Evolutionary conservation across 768 basidiomycete genomes (phyloP), one percentile per base, ranked within the genome.

Genomic region (Podaxis sp.): DNA sequence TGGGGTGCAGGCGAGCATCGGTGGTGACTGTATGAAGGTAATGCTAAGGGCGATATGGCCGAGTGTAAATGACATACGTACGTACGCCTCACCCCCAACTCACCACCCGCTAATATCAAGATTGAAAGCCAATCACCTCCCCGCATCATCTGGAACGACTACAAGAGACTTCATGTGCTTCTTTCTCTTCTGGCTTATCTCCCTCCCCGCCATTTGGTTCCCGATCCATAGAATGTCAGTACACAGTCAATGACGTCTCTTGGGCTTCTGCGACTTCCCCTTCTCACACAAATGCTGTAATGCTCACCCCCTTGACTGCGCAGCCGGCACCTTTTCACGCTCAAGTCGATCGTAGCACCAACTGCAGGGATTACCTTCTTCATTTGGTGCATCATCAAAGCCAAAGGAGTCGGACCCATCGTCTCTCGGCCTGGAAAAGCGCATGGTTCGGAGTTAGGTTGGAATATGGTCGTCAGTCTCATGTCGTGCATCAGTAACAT

Each of bases 121-220:
- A 51, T 19, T 7, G 29, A 49, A 63, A 90, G 86, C 84, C 25
- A 93, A 93, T 77, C 78, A 80, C 63, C 80, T 93, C 68, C 87
- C 90, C n/a, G 80, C 77, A 24, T 87, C 86, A 12, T 85, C 89
- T 63, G 90, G 91, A 49, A 93, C 85, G 36, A 89, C 80, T 59
- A 87, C 88, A n/a, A 81, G 83, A 57, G 85, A 90, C 74, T 90
- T 88, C 66, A 76, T 91, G 77, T 85, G 85, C 66, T 94, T 94
- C 83, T 88, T 94, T 80, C 78, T 94, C 62, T 95, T 93, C 79
- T 94, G 90, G 88, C 75, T 93, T 27, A 80, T 91, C 41, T 89
- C 86, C 36, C 81, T 93, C 33, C 90, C 90, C 8, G 86, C 87
- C 17, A 87, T 93, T 66, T 92, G 88, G 88, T 88, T 91, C 66